Base-by-base conservation (phyloP, 352 stramenopile genomes). In the Phytophthora cryptogea region DNA sequence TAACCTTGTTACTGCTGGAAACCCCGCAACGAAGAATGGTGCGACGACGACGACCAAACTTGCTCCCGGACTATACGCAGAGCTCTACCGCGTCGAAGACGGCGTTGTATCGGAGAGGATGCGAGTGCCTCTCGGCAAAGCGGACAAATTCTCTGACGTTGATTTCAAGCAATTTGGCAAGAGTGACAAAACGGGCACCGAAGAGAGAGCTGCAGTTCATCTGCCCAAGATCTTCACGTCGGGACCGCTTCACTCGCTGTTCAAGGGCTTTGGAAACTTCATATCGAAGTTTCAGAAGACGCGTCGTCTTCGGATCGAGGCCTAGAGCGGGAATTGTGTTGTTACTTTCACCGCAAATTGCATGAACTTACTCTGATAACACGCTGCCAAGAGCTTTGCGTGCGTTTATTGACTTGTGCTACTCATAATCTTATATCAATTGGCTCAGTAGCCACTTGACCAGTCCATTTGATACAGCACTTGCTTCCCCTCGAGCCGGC, bases 391-490 rank as follows among this genome's bases (percentile, higher is more conserved):
- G 16, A n/a, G 10, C 2, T 26, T 27, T 28, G n/a, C 27, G 16
- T 27, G 36, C 6, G 14, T 26, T 11, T 8, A 42, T 42, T 42
- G 36, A 14, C 23, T 20, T 26, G n/a, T 8, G 16, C 14, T 27
- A 13, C 16, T 43, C 37, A 17, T 28, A 42, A 23, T 27, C 32
- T 37, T 16, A 41, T 2, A 1, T 26, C 5, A 43, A 13, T 27
- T 14, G 37, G 27, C 33, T 30, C 68, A 88, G 68, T 88, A 88
- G 16, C 78, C 78, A 8, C 49, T 54, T 6, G 54, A 65, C 78
- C 78, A 88, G 60, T 88, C 62, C 48, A 88, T 74, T 43, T 57
- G 44, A 45, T 79, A 84, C 16, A 68, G 37, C 27, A 88, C 49
- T 10, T 60, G 50, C 39, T 80, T 64, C 13, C 56, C 48, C 11